Conservation (phyloP, 2,329 filamentous ascomycete species). For the Cercospora sp. region DNA sequence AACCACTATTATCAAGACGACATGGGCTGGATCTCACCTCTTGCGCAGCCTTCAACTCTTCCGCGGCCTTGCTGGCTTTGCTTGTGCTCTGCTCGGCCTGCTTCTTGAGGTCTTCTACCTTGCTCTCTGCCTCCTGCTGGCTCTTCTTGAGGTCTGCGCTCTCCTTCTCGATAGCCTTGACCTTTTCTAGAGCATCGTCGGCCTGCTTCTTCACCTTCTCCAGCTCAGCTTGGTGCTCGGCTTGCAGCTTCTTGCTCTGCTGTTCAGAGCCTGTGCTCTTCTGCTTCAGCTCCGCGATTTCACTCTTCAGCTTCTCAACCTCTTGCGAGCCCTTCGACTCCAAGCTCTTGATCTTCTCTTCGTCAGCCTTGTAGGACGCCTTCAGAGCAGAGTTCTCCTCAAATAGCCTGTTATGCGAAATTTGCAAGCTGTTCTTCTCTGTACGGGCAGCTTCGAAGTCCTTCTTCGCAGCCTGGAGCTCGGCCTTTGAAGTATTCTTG, state of each 20-base stretch:
- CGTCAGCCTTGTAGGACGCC: constrained; percentile 17
- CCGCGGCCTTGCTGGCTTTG: constrained; percentile 20
- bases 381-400: constrained; percentile 26
- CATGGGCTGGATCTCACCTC: constrained; percentile 3
- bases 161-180: constrained; percentile 23
- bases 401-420: constrained; percentile 30
- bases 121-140: constrained; percentile 19
- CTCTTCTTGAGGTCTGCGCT: constrained; percentile 22
- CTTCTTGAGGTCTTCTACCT: constrained; percentile 25
- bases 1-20: background rate
- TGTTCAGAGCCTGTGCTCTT: constrained; percentile 18
- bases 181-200: constrained; percentile 21
- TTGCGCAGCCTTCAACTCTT: constrained; percentile 22
- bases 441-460: constrained; percentile 25
- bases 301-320: constrained; percentile 19
- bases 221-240: constrained; percentile 22
- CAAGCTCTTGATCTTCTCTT: constrained; percentile 21
- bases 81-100: constrained; percentile 16
- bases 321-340: constrained; percentile 14
- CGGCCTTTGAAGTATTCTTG: constrained; percentile 21
- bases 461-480: constrained; percentile 22
- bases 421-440: constrained; percentile 25
- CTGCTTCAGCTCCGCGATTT: constrained; percentile 25
- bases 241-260: constrained; percentile 24
- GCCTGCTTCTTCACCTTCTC: constrained; percentile 23